Conservation (phyloP, 139 green algal species). For the Zygnema circumcarinatum region DNA sequence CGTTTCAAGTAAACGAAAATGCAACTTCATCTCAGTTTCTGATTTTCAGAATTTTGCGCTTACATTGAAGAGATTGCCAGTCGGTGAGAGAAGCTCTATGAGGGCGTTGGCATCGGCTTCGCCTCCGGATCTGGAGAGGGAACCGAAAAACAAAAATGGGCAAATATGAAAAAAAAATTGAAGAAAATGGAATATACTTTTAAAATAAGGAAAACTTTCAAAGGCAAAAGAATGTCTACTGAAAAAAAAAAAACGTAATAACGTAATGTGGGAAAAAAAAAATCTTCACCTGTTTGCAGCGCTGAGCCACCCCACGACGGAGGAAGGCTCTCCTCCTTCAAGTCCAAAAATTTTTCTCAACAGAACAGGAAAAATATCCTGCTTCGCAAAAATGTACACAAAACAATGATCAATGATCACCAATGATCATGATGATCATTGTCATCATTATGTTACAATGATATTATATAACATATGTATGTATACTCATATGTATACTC, state of each 20-base stretch:
- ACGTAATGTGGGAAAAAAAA: neutral
- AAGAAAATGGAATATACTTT: neutral
- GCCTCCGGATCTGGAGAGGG: neutral
- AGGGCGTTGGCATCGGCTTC: slow-evolving; percentile 1
- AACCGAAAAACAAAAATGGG: slow-evolving; percentile 1
- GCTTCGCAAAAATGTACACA: neutral
- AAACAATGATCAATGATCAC: neutral
- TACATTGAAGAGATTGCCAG: neutral
- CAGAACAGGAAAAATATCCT: neutral
- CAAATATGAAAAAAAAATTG: neutral
- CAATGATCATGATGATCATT: neutral
- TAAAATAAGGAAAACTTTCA: neutral
- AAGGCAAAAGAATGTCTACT: neutral
- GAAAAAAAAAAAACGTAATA: neutral
- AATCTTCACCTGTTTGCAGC: neutral
- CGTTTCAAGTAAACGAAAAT: no score
- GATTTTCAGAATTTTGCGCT: neutral
- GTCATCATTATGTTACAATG: neutral
- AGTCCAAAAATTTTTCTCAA: neutral
- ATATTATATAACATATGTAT: neutral
- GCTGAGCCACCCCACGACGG: neutral
- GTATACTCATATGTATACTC: neutral
- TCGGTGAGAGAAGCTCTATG: neutral
- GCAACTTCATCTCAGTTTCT: neutral
- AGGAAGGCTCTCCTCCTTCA: neutral